phyloP scores from a whole-genome alignment of 169 alveolate species.

The Babesia divergens region DNA sequence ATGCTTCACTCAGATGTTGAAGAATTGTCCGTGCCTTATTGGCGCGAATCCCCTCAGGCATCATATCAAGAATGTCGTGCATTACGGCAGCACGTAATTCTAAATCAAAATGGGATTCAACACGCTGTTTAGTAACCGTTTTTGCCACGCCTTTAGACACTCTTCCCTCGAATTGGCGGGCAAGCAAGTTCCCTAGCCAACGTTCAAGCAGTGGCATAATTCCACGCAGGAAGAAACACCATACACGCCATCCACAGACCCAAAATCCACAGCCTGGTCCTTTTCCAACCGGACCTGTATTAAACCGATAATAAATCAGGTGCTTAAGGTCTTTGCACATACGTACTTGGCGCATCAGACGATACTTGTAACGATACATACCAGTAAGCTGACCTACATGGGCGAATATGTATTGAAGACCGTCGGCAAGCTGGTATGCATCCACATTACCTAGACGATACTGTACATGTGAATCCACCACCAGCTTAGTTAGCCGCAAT shows the following conservation, averaged over 20 bases:
- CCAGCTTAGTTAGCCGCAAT: conserved; percentile 95
- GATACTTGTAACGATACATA: conserved; percentile 99
- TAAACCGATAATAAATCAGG: conserved; percentile 97
- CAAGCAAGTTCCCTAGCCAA: conserved; percentile 98
- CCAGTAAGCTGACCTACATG: conserved; percentile 99
- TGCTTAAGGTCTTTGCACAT: conserved; percentile 99
- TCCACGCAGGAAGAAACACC: conserved; percentile 99
- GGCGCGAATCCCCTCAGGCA: conserved; percentile 99
- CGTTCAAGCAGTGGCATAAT: conserved; percentile 98
- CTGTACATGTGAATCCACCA: conserved; percentile 98
- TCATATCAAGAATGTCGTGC: conserved; percentile 99
- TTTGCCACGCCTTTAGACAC: conserved; percentile 97
- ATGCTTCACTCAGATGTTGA: conserved; percentile 99
- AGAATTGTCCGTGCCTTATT: conserved; percentile 96
- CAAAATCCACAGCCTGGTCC: conserved; percentile 99
- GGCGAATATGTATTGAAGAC: conserved; percentile 96
- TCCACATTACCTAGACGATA: conserved; percentile 98
- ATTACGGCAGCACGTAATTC: conserved; percentile 99
- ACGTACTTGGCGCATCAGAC: conserved; percentile 98
- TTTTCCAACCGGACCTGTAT: conserved; percentile 99
- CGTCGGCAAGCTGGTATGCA: conserved; percentile 99
- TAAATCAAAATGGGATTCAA: conserved; percentile 98
- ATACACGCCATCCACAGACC: conserved; percentile 99
- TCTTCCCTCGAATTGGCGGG: conserved; percentile 98
- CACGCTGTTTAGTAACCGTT: conserved; percentile 99